These are phyloP conservation scores for Omphalea diandra DNA, from an alignment of 441 rosid genomes.

Conservation along the genomic window DNA sequence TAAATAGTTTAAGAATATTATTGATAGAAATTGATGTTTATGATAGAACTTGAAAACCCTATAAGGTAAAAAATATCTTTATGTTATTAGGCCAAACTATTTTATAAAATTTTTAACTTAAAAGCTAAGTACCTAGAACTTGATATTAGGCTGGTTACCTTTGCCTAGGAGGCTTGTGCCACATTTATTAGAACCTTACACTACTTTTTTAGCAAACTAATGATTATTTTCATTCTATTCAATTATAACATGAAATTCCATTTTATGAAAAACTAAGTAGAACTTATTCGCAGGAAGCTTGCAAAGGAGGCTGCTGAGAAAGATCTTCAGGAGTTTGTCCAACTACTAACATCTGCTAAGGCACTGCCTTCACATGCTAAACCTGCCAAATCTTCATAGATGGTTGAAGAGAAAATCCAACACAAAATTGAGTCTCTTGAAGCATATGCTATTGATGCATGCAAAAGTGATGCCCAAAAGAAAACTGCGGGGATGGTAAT, in stretches of 20 bases:
- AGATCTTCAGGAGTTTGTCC: conserved; percentile 75
- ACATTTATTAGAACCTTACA: no score
- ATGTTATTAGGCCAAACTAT: no score
- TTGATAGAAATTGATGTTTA: no score
- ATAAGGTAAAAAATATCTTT: no score
- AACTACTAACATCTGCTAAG: conserved; percentile 67
- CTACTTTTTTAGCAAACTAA: neutral
- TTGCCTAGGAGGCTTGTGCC: no score
- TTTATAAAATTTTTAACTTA: no score
- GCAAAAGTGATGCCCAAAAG: conserved; percentile 65
- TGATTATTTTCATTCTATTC: conserved; percentile 2
- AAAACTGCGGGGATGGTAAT: conserved; percentile 76
- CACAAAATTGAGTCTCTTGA: conserved; percentile 68
- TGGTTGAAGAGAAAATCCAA: conserved; percentile 53
- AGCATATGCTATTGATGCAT: conserved; percentile 84
- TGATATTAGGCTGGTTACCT: no score
- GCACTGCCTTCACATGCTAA: conserved; percentile 57
- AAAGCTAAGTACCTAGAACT: no score
- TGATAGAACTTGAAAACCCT: no score
- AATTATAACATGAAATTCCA: conserved; percentile 10
- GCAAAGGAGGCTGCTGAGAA: conserved; percentile 77
- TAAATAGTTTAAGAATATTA: no score
- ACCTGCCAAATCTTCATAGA: conserved; percentile 85
- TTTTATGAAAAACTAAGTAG: conserved; percentile 52
- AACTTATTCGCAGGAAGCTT: conserved; percentile 60